Evolutionary conservation across 1,284 basidiomycete species (phyloP), one percentile per base, ranked within the genome.

Genomic region (Leccinum ponderosum): DNA sequence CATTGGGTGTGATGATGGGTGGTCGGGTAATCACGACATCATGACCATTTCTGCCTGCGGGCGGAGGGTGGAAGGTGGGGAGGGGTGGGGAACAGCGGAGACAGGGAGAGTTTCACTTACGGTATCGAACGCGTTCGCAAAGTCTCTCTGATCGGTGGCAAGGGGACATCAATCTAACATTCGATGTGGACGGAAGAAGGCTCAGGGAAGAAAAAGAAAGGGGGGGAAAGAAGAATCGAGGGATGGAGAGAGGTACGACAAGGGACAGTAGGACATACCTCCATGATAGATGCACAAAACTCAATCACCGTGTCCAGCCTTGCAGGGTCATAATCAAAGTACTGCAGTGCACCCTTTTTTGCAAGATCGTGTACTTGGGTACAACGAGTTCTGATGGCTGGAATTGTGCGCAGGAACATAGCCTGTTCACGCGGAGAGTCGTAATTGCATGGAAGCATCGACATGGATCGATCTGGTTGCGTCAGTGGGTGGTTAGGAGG

Each of bases 331-430:
- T 95, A 94, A 42, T 89, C 84, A 73, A 97, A 97, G 77, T 94
- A 95, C 64, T 95, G 79, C 2, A 96, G 83, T 68, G 89, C 85
- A 56, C 86, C 89, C 63, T 84, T 73, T 69, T 86, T 76, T 5
- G 91, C 93, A 15, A 96, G 87, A 25, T 86, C 81, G 73, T 93
- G 89, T 44, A 98, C 94, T 59, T 84, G 83, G 37, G 75, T 73
- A 74, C 94, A 98, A 56, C 93, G 85, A 68, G 95, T 90, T 48
- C 96, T 87, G 65, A 98, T 94, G 4, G 94, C 85, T 15, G 91
- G 90, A 0, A 98, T 83, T 0, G 94, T 95, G 53, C 93, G 88
- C 53, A 98, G 85, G 72, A 97, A 96, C 5, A 76, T 78, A 14
- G 88, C 85, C 58, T 80, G 85, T 42, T 55, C 62, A 57, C 53